Conservation (phyloP, 2,329 filamentous ascomycete species). For the Dendryphion nanum region DNA sequence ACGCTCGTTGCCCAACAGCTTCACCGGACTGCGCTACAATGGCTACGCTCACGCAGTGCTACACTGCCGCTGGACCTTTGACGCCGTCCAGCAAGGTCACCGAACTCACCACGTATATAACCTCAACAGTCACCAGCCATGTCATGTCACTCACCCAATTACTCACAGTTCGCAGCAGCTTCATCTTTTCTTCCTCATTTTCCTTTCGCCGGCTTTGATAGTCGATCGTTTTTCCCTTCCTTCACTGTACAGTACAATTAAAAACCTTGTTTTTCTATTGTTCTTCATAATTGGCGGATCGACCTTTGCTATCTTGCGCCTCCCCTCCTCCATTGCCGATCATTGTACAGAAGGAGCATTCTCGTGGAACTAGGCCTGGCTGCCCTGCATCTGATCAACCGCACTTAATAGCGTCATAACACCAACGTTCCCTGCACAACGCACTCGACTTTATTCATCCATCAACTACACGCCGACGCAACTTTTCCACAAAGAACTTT, state of each 20-base stretch:
- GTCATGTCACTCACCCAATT: slow-evolving; percentile 3
- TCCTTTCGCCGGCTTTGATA: slow-evolving; percentile 11
- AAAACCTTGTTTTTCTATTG: not conserved
- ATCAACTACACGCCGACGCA: slow-evolving; percentile 13
- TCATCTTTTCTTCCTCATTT: slow-evolving; percentile 1
- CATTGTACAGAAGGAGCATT: slow-evolving; percentile 21
- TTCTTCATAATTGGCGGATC: not conserved
- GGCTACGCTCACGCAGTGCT: no score
- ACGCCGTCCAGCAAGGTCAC: no score
- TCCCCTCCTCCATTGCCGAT: slow-evolving; percentile 25
- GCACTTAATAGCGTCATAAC: no score
- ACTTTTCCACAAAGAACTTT: slow-evolving; percentile 4
- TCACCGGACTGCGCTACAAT: no score
- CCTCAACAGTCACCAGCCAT: slow-evolving; percentile 2
- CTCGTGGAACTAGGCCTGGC: slow-evolving; percentile 8
- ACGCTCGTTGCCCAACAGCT: no score
- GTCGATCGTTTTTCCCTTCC: slow-evolving; percentile 8
- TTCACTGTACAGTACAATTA: no score
- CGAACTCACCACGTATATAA: no score
- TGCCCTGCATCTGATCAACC: no score
- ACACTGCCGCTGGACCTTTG: no score
- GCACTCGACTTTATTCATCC: slow-evolving; percentile 12
- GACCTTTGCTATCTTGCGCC: not conserved
- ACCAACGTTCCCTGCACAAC: no score
- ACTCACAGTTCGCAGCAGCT: slow-evolving; percentile 2